Percentiles rank a stretch among this genome's conserved stretches.
Evolutionary conservation across 1,284 basidiomycete genomes (phyloP).

Genomic region (Heliocybe sulcata): DNA sequence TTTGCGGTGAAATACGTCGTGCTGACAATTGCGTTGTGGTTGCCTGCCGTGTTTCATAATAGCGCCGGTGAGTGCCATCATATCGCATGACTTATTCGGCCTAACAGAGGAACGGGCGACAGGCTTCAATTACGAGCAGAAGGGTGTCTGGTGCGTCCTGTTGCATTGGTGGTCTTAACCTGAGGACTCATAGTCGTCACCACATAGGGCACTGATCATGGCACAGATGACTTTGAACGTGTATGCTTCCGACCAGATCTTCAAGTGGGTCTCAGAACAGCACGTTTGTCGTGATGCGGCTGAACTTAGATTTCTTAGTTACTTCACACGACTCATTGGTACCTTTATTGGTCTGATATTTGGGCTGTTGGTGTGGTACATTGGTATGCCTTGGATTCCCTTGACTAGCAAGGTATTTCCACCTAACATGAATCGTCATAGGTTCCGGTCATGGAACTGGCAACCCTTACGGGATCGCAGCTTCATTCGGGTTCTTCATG

Average conservation of each 20-base stretch:
- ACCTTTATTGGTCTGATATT: conserved; percentile 27
- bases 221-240: conserved; percentile 57
- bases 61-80: conserved; percentile 33
- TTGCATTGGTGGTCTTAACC: background rate
- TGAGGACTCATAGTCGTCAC: background rate
- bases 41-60: conserved; percentile 38
- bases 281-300: background rate
- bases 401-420: background rate
- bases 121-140: conserved; percentile 38
- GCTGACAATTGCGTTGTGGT: conserved; percentile 48
- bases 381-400: conserved; percentile 25
- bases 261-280: conserved; percentile 28
- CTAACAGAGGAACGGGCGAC: background rate
- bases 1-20: conserved; percentile 53
- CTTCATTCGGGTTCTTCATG: conserved; percentile 41
- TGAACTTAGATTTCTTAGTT: conserved; percentile 18
- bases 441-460: conserved; percentile 45
- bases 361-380: conserved; percentile 54
- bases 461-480: conserved; percentile 52
- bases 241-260: conserved; percentile 56
- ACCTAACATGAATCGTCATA: conserved; percentile 9
- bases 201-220: conserved; percentile 56
- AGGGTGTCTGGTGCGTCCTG: conserved; percentile 31
- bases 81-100: background rate
- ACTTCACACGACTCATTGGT: conserved; percentile 40